These are phyloP conservation scores for Sutorius australiensis DNA, from an alignment of 768 basidiomycete species.

Conservation along the genomic window DNA sequence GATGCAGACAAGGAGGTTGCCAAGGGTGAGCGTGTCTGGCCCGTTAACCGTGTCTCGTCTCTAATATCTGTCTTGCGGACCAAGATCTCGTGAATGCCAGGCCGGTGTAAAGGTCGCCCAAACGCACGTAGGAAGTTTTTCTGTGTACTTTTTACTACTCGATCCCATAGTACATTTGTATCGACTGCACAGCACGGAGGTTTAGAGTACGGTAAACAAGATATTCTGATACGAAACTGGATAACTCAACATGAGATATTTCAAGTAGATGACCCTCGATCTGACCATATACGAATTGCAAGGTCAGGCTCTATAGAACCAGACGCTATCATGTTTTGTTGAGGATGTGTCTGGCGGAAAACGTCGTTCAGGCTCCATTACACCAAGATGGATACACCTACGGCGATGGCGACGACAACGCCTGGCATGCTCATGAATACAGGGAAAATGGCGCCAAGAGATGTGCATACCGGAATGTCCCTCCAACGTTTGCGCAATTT, in stretches of 20 bases:
- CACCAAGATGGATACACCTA: conserved; percentile 36
- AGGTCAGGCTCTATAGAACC: conserved; percentile 84
- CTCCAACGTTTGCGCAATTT: conserved; percentile 75
- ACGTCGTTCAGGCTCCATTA: background rate
- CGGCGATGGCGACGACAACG: conserved; percentile 79
- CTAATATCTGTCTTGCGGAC: background rate
- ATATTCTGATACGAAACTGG: conserved; percentile 5
- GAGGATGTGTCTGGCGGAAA: conserved; percentile 68
- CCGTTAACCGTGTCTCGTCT: background rate
- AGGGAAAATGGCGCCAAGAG: background rate
- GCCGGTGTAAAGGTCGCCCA: conserved; percentile 36
- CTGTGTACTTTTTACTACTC: conserved; percentile 15
- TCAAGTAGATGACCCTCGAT: conserved; percentile 33
- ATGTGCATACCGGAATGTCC: conserved; percentile 60
- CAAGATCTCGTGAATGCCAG: conserved; percentile 59
- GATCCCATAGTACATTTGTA: conserved; percentile 2
- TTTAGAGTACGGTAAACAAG: conserved; percentile 4
- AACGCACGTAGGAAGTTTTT: background rate
- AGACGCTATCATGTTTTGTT: conserved; percentile 82
- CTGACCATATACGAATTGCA: conserved; percentile 79
- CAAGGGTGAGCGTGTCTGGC: conserved; percentile 49
- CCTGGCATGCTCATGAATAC: conserved; percentile 11
- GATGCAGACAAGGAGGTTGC: conserved; percentile 77
- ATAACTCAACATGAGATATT: background rate
- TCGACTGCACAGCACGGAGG: conserved; percentile 1